Conservation (phyloP, 2,329 filamentous ascomycete species). For the Pezicula radicicola region DNA sequence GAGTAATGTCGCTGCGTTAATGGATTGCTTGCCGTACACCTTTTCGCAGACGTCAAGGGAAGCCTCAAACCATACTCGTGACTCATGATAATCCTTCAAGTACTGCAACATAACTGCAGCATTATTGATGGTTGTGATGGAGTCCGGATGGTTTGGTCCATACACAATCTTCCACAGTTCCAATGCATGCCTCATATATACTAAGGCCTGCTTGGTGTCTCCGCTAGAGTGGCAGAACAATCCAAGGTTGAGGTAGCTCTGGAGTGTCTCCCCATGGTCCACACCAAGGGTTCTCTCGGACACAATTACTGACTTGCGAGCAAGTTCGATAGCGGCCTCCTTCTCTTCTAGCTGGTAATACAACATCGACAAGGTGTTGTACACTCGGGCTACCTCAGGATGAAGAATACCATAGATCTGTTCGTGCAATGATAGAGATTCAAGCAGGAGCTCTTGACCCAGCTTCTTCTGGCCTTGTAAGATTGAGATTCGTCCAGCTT, state of each 20-base stretch:
- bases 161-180: constrained; percentile 98
- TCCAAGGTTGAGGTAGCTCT: constrained; percentile 94
- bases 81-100: constrained; percentile 91
- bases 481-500: constrained; percentile 94
- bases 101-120: constrained; percentile 97
- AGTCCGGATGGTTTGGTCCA: constrained; percentile 89
- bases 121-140: constrained; percentile 98
- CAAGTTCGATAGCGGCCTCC: constrained; percentile 89
- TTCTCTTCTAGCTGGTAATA: constrained; percentile 99
- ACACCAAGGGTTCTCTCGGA: constrained; percentile 91
- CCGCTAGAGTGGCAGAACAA: constrained; percentile 91
- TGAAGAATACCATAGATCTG: constrained; percentile 98
- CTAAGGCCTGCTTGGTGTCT: constrained; percentile 83
- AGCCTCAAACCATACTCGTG: constrained; percentile 93
- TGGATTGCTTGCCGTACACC: constrained; percentile 82
- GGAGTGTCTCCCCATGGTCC: constrained; percentile 88
- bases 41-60: constrained; percentile 86
- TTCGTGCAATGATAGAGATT: constrained; percentile 93
- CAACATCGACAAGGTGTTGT: constrained; percentile 91
- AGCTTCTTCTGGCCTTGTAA: constrained; percentile 93
- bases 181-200: constrained; percentile 88
- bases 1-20: constrained; percentile 90
- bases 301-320: constrained; percentile 94
- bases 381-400: constrained; percentile 91
- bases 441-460: constrained; percentile 91